Evolutionary conservation across 2,329 filamentous ascomycete species (phyloP).

Genomic region (Aspergillus felis): DNA sequence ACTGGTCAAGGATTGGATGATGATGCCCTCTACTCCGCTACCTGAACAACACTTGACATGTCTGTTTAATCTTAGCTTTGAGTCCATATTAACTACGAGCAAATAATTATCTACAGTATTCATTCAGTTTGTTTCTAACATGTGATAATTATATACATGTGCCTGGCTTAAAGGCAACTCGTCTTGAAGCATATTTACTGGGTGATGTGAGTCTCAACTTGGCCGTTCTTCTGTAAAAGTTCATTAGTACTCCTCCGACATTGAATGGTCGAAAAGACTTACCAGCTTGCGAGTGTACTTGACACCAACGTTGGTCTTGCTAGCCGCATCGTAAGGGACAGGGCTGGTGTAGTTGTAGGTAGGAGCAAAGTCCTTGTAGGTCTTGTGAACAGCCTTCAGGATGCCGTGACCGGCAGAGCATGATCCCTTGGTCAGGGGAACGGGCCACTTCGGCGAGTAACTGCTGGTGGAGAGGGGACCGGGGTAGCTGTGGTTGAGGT

Average conservation of each 20-base stretch:
- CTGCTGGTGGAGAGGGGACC: conserved; percentile 37
- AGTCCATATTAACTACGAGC: too few relatives aligned
- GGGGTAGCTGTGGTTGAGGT: conserved; percentile 54
- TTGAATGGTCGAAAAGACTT: background rate
- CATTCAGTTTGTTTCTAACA: background rate
- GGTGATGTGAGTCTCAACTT: conserved; percentile 4
- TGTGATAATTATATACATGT: background rate
- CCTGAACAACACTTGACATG: too few relatives aligned
- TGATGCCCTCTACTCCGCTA: too few relatives aligned
- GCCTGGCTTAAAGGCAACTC: background rate
- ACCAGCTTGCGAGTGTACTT: conserved; percentile 13
- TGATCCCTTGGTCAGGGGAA: conserved; percentile 26
- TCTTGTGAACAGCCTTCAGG: conserved; percentile 28
- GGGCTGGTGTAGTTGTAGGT: conserved; percentile 35
- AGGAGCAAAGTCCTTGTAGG: conserved; percentile 21
- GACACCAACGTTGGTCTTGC: conserved; percentile 17
- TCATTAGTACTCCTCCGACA: background rate
- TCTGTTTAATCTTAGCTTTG: too few relatives aligned
- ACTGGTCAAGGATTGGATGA: background rate
- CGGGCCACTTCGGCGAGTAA: conserved; percentile 26
- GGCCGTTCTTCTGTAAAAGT: conserved; percentile 4
- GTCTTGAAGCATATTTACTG: background rate
- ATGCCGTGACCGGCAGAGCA: conserved; percentile 37
- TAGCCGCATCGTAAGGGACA: conserved; percentile 22
- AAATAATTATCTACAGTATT: background rate